Percentiles rank a stretch among this genome's conserved stretches.
phyloP scores from a whole-genome alignment of 1,284 basidiomycete species.

The Cutaneotrichosporon sp. region DNA sequence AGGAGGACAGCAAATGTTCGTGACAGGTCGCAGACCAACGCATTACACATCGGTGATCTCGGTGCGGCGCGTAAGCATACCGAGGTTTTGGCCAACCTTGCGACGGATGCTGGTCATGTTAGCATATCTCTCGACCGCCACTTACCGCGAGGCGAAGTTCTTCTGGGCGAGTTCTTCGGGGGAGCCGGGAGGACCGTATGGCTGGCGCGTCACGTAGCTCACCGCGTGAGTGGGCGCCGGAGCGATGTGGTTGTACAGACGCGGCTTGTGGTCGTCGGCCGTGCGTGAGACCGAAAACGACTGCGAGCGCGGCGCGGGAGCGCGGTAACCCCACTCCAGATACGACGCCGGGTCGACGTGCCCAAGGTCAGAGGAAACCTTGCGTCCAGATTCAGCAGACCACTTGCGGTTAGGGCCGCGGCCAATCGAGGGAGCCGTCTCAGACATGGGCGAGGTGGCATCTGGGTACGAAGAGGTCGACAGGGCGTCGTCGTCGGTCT shows the following conservation, averaged over 20 bases:
- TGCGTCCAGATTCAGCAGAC: slow-evolving; percentile 20
- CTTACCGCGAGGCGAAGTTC: slow-evolving; percentile 66
- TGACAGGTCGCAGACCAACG: background rate
- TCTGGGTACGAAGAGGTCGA: slow-evolving; percentile 18
- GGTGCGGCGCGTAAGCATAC: slow-evolving; percentile 37
- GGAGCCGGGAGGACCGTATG: slow-evolving; percentile 78
- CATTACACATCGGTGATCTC: slow-evolving; percentile 17
- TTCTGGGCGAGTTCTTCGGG: slow-evolving; percentile 80
- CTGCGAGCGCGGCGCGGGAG: slow-evolving; percentile 24
- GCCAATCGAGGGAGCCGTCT: slow-evolving; percentile 2
- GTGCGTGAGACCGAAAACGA: slow-evolving; percentile 20
- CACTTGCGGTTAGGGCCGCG: slow-evolving; percentile 17
- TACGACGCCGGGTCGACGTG: slow-evolving; percentile 24
- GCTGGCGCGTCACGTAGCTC: slow-evolving; percentile 63
- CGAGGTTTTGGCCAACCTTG: slow-evolving; percentile 39
- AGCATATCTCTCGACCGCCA: background rate
- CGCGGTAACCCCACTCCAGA: slow-evolving; percentile 23
- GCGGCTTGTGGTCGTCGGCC: slow-evolving; percentile 1
- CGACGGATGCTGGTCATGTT: slow-evolving; percentile 18
- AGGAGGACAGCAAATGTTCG: background rate
- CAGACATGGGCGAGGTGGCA: slow-evolving; percentile 22
- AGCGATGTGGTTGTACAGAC: background rate
- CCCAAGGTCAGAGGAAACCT: slow-evolving; percentile 23
- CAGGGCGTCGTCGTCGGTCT: slow-evolving; percentile 25
- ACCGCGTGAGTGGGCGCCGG: background rate